Evolutionary conservation across 345 rosid species (phyloP), one percentile per base, ranked within the genome.

Genomic region (Eucalyptus lansdowneana): DNA sequence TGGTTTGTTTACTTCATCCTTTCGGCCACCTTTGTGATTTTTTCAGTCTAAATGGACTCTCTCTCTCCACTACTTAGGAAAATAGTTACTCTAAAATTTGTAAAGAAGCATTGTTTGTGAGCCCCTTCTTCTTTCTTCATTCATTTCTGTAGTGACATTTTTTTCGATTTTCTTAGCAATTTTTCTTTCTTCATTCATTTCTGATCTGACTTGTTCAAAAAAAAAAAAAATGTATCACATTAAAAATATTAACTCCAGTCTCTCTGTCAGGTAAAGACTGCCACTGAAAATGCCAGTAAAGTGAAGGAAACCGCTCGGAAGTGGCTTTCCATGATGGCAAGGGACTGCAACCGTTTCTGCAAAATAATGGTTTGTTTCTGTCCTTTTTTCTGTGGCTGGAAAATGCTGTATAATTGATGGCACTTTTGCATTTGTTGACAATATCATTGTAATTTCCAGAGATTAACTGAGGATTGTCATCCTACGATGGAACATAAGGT

Each of bases 311-410:
- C 91, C n/a, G 91, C 96, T 21, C 94, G 87, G 91, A 96, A 90
- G 94, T 95, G 95, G 97, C 90, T 96, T 86, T 93, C 94, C 24
- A 91, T 93, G 62, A 94, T 97, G 93, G 89, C 94, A 50, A 94
- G 96, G 86, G 96, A 98, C 80, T 96, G 96, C 93, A 94, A 62
- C 89, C 96, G 98, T 27, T 98, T 98, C 90, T 95, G 98, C 89
- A 98, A 96, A 94, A 93, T 97, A 91, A 96, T 96, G 99, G 98
- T 98, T 81, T 49, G 94, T 92, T 90, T 91, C 87, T 90, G 62
- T 87, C 80, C 83, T 50, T 31, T n/a, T 19, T 15, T 5, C 40
- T n/a, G 17, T 42, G 22, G 44, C 16, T 37, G 47, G 65, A 40
- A 22, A 40, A 76, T 16, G 45, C 44, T 81, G 45, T 24, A 45